These are phyloP conservation scores for Leptodontidium sp. DNA, from an alignment of 2,329 filamentous ascomycete species.

Conservation along the genomic window DNA sequence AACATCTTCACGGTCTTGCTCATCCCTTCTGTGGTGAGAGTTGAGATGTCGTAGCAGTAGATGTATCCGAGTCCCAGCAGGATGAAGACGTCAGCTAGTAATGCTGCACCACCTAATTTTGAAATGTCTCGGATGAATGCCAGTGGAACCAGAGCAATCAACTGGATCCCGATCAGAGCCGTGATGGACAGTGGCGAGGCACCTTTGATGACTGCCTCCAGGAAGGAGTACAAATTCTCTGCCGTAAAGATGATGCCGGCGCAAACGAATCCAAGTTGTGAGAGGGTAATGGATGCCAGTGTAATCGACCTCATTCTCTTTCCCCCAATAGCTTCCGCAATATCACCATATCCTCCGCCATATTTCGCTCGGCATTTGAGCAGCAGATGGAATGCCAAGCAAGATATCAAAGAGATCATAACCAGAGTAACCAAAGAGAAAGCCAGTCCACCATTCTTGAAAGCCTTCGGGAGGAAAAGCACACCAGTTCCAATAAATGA, in stretches of 20 bases:
- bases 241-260: conserved; percentile 96
- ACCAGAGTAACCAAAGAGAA: conserved; percentile 91
- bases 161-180: conserved; percentile 88
- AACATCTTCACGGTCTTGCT: conserved; percentile 84
- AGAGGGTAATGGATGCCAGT: conserved; percentile 88
- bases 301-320: conserved; percentile 87
- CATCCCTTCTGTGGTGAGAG: conserved; percentile 76
- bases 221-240: conserved; percentile 91
- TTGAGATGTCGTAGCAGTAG: conserved; percentile 90
- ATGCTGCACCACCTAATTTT: conserved; percentile 91
- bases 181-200: conserved; percentile 83
- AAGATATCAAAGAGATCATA: conserved; percentile 92
- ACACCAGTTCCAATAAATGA: conserved; percentile 97
- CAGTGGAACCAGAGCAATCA: conserved; percentile 91
- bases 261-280: conserved; percentile 90
- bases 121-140: conserved; percentile 94
- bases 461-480: conserved; percentile 88
- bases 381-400: conserved; percentile 86
- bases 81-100: conserved; percentile 93
- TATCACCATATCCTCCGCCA: conserved; percentile 87
- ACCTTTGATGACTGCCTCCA: conserved; percentile 88
- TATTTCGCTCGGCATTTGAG: conserved; percentile 68
- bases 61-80: conserved; percentile 89
- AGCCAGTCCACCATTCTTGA: conserved; percentile 93
- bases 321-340: conserved; percentile 88